Evolutionary conservation across 2,329 filamentous ascomycete species (phyloP), one percentile per base, ranked within the genome.

Genomic region (Arthrinium puccinioides): DNA sequence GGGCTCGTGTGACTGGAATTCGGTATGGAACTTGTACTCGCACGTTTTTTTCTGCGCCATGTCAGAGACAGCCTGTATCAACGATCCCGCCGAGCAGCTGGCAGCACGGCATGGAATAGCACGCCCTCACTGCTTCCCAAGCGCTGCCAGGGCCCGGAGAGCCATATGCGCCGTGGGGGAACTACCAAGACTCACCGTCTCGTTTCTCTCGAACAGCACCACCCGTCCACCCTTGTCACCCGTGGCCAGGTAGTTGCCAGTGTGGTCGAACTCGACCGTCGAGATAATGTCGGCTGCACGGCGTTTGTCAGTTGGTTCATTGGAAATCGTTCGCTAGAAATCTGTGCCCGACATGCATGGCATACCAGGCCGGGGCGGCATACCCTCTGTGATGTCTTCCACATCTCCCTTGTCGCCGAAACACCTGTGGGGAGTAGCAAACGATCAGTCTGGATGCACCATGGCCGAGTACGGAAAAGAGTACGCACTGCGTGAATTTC

Each of bases 341-440:
- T 15, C 16, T 13, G 14, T 11, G 15, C 19, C 32, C n/a, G n/a
- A n/a, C n/a, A n/a, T n/a, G n/a, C n/a, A n/a, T n/a, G 18, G 29
- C 20, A 14, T 18, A 27, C 16, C 26, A 37, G 34, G 32, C 27
- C 28, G 30, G 27, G 37, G 27, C 45, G 46, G 25, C 64, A 54
- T 72, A 89, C 87, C 86, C 82, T 96, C 89, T 66, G 89, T 96
- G 63, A 96, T 96, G 64, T 96, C 89, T 66, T 97, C 92, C 50
- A 98, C 90, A 70, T 98, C 92, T 54, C 92, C 92, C 70, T 98
- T 98, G 71, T 98, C 92, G 66, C 92, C 92, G 69, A 98, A 98
- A 73, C 92, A 97, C 72, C 90, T 97, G 13, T 16, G 25, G 20
- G 20, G n/a, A 39, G 18, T 20, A 15, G 24, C 9, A 21, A 33